A percentile compares a stretch with the other conserved stretches of the same genome.
Conservation (phyloP, 495 filamentous ascomycete species). For the Talaromyces proteolyticus region DNA sequence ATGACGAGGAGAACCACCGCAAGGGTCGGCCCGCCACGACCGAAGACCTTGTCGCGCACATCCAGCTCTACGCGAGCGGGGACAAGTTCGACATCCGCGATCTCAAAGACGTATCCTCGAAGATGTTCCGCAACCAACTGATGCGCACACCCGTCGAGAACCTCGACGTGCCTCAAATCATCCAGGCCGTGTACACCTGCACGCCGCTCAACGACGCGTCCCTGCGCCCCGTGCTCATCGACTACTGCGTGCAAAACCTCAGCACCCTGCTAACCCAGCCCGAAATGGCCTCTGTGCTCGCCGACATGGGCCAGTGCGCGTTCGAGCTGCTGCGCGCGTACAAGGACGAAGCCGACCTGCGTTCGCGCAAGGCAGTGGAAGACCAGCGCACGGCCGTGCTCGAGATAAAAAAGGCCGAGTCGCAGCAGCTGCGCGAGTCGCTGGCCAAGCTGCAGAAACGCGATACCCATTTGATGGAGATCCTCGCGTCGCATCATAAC, state of each 20-base stretch:
- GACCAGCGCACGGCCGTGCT: slow-evolving; percentile 7
- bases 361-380: slow-evolving; percentile 6
- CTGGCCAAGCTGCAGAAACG: slow-evolving; percentile 7
- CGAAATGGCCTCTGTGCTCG: slow-evolving; percentile 3
- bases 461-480: slow-evolving; percentile 8
- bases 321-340: slow-evolving; percentile 6
- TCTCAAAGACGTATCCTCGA: slow-evolving; percentile 4
- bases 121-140: slow-evolving; percentile 8
- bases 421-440: slow-evolving; percentile 6
- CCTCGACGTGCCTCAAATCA: slow-evolving; percentile 2
- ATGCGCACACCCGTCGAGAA: slow-evolving; percentile 2
- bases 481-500: slow-evolving; percentile 8
- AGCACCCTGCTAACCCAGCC: not conserved
- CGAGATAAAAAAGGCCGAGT: slow-evolving; percentile 7
- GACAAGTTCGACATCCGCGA: slow-evolving; percentile 8
- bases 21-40: slow-evolving; percentile 5
- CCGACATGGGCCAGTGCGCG: slow-evolving; percentile 7
- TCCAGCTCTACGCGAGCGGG: slow-evolving; percentile 7
- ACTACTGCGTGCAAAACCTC: slow-evolving; percentile 8
- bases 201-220: slow-evolving; percentile 5
- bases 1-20: slow-evolving; percentile 5
- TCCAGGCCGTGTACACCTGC: slow-evolving; percentile 7
- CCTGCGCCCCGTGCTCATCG: slow-evolving; percentile 4
- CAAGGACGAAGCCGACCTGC: slow-evolving; percentile 8
- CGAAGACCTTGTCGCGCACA: slow-evolving; percentile 6